Conservation (phyloP, 352 stramenopile species). For the Blastocystis sp. region DNA sequence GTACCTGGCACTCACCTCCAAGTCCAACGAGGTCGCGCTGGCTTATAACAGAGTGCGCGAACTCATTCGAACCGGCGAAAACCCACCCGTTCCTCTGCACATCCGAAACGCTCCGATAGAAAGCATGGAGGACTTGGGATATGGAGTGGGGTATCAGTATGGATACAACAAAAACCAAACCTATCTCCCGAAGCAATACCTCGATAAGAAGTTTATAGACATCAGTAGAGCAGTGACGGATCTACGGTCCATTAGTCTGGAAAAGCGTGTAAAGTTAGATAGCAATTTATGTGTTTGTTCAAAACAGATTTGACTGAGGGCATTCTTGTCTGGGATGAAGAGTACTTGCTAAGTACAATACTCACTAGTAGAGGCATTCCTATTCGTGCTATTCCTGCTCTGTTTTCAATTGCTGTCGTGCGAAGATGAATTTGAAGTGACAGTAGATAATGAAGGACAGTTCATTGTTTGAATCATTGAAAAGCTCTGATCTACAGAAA, state of each 20-base stretch:
- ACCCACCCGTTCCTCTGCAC: constrained; percentile 74
- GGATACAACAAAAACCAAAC: constrained; percentile 78
- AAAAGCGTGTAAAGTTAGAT: background rate
- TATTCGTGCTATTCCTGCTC: background rate
- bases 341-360: background rate
- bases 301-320: background rate
- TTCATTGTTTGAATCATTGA: background rate
- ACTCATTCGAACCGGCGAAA: constrained; percentile 69
- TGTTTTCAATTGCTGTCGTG: background rate
- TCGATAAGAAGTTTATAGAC: constrained; percentile 32
- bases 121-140: constrained; percentile 74
- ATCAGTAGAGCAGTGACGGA: constrained; percentile 32
- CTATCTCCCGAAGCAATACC: constrained; percentile 69
- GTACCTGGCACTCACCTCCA: constrained; percentile 73
- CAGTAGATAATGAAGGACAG: background rate
- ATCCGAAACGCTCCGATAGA: constrained; percentile 74
- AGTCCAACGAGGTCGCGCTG: constrained; percentile 75
- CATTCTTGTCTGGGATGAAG: background rate
- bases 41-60: constrained; percentile 75
- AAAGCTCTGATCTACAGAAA: background rate
- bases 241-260: constrained; percentile 15
- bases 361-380: background rate
- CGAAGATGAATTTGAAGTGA: constrained; percentile 14
- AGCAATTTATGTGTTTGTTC: constrained; percentile 3
- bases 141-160: constrained; percentile 70